Conservation (phyloP, 257 asterid genomes). For the Lavandula angustifolia region DNA sequence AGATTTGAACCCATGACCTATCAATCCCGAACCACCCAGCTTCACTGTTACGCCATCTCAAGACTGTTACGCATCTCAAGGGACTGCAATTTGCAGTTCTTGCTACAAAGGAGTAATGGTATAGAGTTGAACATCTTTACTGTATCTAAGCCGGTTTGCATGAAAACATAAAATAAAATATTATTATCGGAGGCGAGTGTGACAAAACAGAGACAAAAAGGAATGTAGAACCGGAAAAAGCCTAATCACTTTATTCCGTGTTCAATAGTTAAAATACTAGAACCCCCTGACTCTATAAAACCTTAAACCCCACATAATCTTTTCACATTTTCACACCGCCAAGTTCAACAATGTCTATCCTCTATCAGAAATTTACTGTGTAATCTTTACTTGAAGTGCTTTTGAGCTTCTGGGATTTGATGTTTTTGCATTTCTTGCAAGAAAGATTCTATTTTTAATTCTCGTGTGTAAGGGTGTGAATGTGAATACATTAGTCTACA, state of each 20-base stretch:
- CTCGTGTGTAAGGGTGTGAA: slow-evolving; percentile 13
- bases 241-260: slow-evolving; percentile 36
- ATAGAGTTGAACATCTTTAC: too few species aligned
- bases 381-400: not conserved
- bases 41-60: too few species aligned
- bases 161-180: not conserved
- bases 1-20: too few species aligned
- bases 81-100: too few species aligned
- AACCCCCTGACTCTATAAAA: slow-evolving; percentile 39
- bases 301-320: slow-evolving; percentile 46
- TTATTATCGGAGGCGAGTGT: not conserved
- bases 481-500: not conserved
- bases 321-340: slow-evolving; percentile 35
- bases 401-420: slow-evolving; percentile 26
- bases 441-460: slow-evolving; percentile 25
- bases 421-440: slow-evolving; percentile 19
- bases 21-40: too few species aligned
- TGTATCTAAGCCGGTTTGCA: not conserved
- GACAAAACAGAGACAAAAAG: slow-evolving; percentile 29
- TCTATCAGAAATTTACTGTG: slow-evolving; percentile 25
- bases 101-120: too few species aligned
- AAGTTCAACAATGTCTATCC: slow-evolving; percentile 23
- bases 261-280: slow-evolving; percentile 23
- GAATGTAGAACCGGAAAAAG: slow-evolving; percentile 39
- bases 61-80: too few species aligned